phyloP scores from a whole-genome alignment of 805 yeast species.

The Yarrowia sp. region DNA sequence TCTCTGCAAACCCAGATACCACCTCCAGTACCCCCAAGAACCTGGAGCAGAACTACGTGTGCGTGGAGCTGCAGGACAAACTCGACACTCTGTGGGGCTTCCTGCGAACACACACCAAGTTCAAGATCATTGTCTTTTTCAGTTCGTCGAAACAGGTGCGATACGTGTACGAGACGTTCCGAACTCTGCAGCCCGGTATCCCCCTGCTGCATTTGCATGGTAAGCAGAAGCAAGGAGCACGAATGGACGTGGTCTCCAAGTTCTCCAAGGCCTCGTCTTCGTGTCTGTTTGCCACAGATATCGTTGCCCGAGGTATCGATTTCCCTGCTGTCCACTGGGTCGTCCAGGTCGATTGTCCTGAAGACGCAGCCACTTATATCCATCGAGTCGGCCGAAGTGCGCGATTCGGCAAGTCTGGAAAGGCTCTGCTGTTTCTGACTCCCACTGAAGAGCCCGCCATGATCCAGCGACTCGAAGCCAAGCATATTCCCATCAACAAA shows the following conservation, averaged over 20 bases:
- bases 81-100: constrained; percentile 86
- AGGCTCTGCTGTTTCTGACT: constrained; percentile 79
- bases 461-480: constrained; percentile 64
- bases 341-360: constrained; percentile 91
- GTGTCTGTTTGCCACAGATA: constrained; percentile 87
- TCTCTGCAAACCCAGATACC: constrained; percentile 56
- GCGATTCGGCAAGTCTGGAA: constrained; percentile 83
- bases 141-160: constrained; percentile 92
- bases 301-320: constrained; percentile 90
- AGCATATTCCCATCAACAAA: constrained; percentile 72
- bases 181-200: constrained; percentile 91
- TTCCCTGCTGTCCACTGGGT: constrained; percentile 96
- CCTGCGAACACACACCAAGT: constrained; percentile 78
- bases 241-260: constrained; percentile 80
- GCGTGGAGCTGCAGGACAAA: constrained; percentile 77
- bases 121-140: constrained; percentile 80
- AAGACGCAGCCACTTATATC: constrained; percentile 85
- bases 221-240: constrained; percentile 86
- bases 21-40: constrained; percentile 74
- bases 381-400: constrained; percentile 93
- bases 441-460: constrained; percentile 85
- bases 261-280: constrained; percentile 80
- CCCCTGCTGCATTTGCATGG: constrained; percentile 86
- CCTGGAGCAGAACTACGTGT: constrained; percentile 82
- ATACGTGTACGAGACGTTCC: constrained; percentile 82